Conservation (phyloP, 306 rosid genomes). For the barrel medic (Medicago truncatula) region MtrunA17r5.0-ANR NC_053049.1:29888501-29889000, state of each 20-base stretch:
- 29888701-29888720: background rate
- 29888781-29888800: background rate
- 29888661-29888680: background rate
- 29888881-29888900: constrained; percentile 2
- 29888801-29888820: background rate
- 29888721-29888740: background rate
- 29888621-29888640: background rate
- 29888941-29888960: background rate
- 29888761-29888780: background rate
- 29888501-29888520: too few species aligned
- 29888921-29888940: constrained; percentile 23
- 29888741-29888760: constrained; percentile 1
- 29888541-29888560: too few species aligned
- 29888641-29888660: background rate
- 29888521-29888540: too few species aligned
- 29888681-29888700: background rate
- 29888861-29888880: constrained; percentile 35
- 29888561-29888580: too few species aligned
- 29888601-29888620: too few species aligned
- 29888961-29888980: constrained; percentile 23
- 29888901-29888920: constrained; percentile 16
- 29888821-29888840: constrained; percentile 5
- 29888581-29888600: too few species aligned
- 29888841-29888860: constrained; percentile 20
- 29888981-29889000: background rate